phyloP scores from a whole-genome alignment of 805 yeast species.

The Barnettozyma wickerhamii region DNA sequence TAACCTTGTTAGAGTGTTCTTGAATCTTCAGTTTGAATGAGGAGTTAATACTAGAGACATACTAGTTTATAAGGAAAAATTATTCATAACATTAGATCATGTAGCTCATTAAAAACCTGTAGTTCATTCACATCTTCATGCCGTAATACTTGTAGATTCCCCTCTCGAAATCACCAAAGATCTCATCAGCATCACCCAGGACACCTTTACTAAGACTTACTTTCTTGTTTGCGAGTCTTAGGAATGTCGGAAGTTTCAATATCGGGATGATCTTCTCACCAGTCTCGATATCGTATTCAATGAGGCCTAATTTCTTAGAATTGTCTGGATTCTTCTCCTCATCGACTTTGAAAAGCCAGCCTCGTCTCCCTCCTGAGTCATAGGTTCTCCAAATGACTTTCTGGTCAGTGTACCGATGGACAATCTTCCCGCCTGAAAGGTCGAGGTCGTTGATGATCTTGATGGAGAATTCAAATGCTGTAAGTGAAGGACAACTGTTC shows the following conservation, averaged over 20 bases:
- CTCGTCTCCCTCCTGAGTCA: conserved; percentile 61
- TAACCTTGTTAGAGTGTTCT: no score
- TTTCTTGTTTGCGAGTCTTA: conserved; percentile 36
- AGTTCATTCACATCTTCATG: conserved; percentile 33
- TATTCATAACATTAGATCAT: no score
- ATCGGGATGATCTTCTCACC: conserved; percentile 52
- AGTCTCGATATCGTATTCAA: conserved; percentile 57
- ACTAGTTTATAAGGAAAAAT: no score
- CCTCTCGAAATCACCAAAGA: conserved; percentile 39
- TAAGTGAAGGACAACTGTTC: conserved; percentile 43
- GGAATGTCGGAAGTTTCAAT: conserved; percentile 34
- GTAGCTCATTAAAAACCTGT: no score
- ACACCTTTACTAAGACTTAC: conserved; percentile 32
- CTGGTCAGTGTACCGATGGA: conserved; percentile 21
- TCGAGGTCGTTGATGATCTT: conserved; percentile 49
- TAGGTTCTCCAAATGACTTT: conserved; percentile 26
- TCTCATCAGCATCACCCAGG: conserved; percentile 33
- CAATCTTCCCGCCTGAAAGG: conserved; percentile 21
- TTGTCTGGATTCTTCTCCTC: conserved; percentile 30
- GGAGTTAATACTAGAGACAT: no score
- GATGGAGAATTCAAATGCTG: conserved; percentile 64
- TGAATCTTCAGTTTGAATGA: no score
- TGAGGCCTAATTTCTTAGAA: conserved; percentile 31
- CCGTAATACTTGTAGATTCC: conserved; percentile 42
- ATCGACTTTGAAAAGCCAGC: conserved; percentile 65